A percentile compares a stretch with the other conserved stretches of the same genome.
phyloP scores from a whole-genome alignment of 805 yeast genomes.

The Barnettozyma wickerhamii region DNA sequence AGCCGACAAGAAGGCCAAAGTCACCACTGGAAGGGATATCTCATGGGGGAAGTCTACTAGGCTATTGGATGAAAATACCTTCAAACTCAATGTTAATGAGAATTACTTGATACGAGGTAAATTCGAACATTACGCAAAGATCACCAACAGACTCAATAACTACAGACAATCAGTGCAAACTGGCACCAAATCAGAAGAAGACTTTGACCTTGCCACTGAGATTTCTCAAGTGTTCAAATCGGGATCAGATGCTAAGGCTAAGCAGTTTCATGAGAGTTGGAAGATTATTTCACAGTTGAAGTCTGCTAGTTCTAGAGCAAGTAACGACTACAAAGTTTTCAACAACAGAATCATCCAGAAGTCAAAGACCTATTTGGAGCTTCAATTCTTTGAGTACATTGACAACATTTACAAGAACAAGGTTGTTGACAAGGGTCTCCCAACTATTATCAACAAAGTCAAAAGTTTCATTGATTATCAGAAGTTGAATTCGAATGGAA shows the following conservation, averaged over 20 bases:
- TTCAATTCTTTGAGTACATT: conserved; percentile 72
- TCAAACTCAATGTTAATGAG: conserved; percentile 39
- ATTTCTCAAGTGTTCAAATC: conserved; percentile 56
- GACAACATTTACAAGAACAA: conserved; percentile 58
- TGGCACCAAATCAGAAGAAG: conserved; percentile 16
- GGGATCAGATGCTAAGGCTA: conserved; percentile 59
- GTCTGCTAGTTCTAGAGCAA: conserved; percentile 17
- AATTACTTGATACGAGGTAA: conserved; percentile 41
- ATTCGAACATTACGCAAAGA: conserved; percentile 71
- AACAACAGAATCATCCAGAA: conserved; percentile 42
- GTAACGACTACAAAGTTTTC: conserved; percentile 18
- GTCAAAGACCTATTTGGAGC: conserved; percentile 60
- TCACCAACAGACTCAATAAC: conserved; percentile 67
- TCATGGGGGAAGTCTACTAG: conserved; percentile 30
- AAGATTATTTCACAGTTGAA: conserved; percentile 47
- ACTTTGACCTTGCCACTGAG: conserved; percentile 54
- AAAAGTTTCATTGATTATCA: conserved; percentile 52
- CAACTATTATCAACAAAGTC: conserved; percentile 69
- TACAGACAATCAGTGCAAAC: conserved; percentile 45
- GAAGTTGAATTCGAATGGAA: conserved; percentile 40
- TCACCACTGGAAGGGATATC: conserved; percentile 6
- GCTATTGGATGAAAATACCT: conserved; percentile 28
- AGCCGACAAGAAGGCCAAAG: conserved; percentile 15
- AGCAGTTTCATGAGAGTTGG: conserved; percentile 75
- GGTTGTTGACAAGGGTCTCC: conserved; percentile 57